These are phyloP conservation scores for Fonsecaea monophora DNA, from an alignment of 2,329 filamentous ascomycete genomes.

Conservation along the genomic window DNA sequence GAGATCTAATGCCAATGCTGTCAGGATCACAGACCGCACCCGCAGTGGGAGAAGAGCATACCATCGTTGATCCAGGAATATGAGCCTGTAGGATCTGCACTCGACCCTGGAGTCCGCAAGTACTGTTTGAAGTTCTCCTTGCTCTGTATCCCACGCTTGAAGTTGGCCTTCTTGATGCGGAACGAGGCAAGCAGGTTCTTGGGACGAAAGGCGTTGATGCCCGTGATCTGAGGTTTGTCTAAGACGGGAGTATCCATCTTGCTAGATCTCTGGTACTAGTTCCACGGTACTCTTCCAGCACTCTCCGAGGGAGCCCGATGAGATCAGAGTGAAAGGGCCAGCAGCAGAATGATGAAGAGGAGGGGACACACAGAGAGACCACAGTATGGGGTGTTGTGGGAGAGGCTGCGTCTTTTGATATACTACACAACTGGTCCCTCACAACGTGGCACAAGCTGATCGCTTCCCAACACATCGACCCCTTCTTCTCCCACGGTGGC, in stretches of 20 bases:
- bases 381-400: not conserved
- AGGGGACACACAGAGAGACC: not conserved
- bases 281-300: no score
- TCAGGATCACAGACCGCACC: not conserved
- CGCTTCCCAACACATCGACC: not conserved
- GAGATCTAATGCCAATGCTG: conserved; percentile 4
- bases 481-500: not conserved
- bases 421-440: not conserved
- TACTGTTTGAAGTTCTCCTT: conserved; percentile 25
- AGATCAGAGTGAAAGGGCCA: not conserved
- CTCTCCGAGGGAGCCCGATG: not conserved
- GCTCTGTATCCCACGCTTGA: conserved; percentile 20
- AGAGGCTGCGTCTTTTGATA: not conserved
- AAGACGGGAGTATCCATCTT: not conserved
- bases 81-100: conserved; percentile 15
- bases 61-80: conserved; percentile 23
- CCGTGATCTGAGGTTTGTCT: conserved; percentile 17
- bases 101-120: conserved; percentile 16
- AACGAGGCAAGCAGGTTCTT: conserved; percentile 13
- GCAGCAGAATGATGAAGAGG: not conserved
- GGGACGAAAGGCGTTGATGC: conserved; percentile 23
- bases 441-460: not conserved
- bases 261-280: not conserved
- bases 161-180: conserved; percentile 21
- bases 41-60: not conserved